A percentile compares a stretch with the other conserved stretches of the same genome.
These are phyloP conservation scores for Vaccinium macrocarpon DNA, from an alignment of 148 eudicot genomes.

Conservation along the genomic window DNA sequence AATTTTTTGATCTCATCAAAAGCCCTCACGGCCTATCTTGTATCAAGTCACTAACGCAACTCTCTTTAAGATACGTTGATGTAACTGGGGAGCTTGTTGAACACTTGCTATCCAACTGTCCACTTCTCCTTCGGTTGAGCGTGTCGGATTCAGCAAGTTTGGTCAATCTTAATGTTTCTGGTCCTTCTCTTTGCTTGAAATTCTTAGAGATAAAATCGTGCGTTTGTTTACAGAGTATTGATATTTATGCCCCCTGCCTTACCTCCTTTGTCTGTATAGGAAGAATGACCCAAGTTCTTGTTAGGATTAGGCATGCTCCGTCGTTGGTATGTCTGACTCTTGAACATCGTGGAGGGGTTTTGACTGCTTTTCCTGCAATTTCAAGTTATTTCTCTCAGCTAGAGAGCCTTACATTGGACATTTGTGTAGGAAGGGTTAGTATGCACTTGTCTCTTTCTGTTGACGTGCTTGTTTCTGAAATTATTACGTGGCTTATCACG, in stretches of 20 bases:
- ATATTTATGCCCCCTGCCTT: too few species aligned
- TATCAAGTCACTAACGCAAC: neutral
- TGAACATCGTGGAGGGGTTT: neutral
- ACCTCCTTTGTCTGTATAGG: too few species aligned
- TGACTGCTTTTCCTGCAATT: neutral
- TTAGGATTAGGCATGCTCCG: too few species aligned
- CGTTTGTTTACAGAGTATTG: too few species aligned
- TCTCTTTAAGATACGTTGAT: neutral
- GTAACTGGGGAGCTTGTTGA: neutral
- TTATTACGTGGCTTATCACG: neutral
- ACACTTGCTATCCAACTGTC: slow-evolving; percentile 2
- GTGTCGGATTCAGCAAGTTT: neutral
- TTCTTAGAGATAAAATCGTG: too few species aligned
- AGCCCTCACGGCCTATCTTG: neutral
- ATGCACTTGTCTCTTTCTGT: neutral
- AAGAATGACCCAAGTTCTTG: too few species aligned
- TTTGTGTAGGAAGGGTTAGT: neutral
- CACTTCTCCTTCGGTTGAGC: neutral
- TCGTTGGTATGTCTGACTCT: too few species aligned
- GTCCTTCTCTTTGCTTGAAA: too few species aligned
- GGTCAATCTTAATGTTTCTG: too few species aligned
- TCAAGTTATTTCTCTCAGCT: neutral
- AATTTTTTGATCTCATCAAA: neutral
- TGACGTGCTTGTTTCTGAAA: neutral
- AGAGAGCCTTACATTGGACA: neutral